A percentile compares a stretch with the other conserved stretches of the same genome.
Conservation (phyloP, 306 rosid species). For the Fragaria vesca region DNA sequence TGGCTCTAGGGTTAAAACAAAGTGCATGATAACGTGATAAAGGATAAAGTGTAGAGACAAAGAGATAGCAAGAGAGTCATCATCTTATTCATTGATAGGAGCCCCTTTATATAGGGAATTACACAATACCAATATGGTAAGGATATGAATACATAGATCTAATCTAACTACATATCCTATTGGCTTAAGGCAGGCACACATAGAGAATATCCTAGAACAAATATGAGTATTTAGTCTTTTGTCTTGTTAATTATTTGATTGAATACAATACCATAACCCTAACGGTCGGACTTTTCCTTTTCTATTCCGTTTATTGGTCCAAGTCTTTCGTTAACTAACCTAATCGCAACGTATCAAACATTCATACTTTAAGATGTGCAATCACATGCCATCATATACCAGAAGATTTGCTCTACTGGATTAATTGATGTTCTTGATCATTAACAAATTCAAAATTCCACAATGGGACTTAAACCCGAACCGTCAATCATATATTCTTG, state of each 20-base stretch:
- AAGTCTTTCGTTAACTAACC: background rate
- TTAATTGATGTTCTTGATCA: constrained; percentile 29
- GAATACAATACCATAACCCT: background rate
- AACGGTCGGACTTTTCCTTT: constrained; percentile 25
- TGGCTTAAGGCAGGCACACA: no score
- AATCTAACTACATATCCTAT: no score
- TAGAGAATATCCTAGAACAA: no score
- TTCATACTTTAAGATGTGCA: constrained; percentile 8
- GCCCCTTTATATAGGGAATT: no score
- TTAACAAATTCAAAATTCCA: constrained; percentile 27
- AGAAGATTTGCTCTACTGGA: constrained; percentile 22
- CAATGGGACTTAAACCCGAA: constrained; percentile 26
- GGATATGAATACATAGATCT: no score
- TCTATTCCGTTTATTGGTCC: constrained; percentile 5
- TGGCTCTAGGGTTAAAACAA: no score
- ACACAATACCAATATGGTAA: no score
- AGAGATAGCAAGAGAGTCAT: no score
- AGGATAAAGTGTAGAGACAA: no score
- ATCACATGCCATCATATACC: constrained; percentile 24
- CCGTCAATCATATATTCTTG: constrained; percentile 12
- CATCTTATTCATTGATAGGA: no score
- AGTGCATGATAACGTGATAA: no score
- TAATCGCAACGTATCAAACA: background rate
- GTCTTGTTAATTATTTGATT: background rate
- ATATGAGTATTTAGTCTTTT: background rate